Evolutionary conservation across 2,329 filamentous ascomycete genomes (phyloP).

Genomic region (Plenodomus lindquistii): DNA sequence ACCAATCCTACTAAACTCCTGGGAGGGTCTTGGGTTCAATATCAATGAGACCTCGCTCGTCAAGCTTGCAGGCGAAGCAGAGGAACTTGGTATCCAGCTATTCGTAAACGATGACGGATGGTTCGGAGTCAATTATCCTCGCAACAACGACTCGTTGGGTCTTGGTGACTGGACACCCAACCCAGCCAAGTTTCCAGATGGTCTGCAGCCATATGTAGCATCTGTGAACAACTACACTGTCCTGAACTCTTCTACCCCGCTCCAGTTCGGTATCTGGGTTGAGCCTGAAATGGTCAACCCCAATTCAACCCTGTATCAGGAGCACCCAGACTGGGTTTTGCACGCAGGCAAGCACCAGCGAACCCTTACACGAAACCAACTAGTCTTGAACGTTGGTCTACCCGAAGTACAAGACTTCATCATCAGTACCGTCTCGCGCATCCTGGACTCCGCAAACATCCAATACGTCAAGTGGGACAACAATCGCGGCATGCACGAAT

Average conservation of each 20-base stretch:
- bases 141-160: slow-evolving; percentile 60
- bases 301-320: slow-evolving; percentile 62
- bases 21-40: slow-evolving; percentile 66
- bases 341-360: slow-evolving; percentile 61
- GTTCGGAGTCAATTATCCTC: slow-evolving; percentile 67
- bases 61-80: slow-evolving; percentile 59
- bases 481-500: slow-evolving; percentile 67
- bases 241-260: slow-evolving; percentile 51
- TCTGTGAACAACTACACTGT: slow-evolving; percentile 56
- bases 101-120: slow-evolving; percentile 70
- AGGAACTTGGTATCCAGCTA: slow-evolving; percentile 63
- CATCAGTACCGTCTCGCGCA: slow-evolving; percentile 58
- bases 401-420: slow-evolving; percentile 67
- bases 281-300: slow-evolving; percentile 71
- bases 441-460: slow-evolving; percentile 60
- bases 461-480: slow-evolving; percentile 71
- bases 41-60: slow-evolving; percentile 62
- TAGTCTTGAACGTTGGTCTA: slow-evolving; percentile 65
- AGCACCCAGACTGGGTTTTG: slow-evolving; percentile 68
- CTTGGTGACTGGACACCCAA: slow-evolving; percentile 68
- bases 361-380: slow-evolving; percentile 60
- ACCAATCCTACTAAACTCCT: slow-evolving; percentile 65
- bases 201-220: slow-evolving; percentile 56
- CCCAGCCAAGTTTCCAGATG: slow-evolving; percentile 61
- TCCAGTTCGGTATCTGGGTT: slow-evolving; percentile 68